Evolutionary conservation across 129 eudicot species (phyloP).

Genomic region (Logfia minima): DNA sequence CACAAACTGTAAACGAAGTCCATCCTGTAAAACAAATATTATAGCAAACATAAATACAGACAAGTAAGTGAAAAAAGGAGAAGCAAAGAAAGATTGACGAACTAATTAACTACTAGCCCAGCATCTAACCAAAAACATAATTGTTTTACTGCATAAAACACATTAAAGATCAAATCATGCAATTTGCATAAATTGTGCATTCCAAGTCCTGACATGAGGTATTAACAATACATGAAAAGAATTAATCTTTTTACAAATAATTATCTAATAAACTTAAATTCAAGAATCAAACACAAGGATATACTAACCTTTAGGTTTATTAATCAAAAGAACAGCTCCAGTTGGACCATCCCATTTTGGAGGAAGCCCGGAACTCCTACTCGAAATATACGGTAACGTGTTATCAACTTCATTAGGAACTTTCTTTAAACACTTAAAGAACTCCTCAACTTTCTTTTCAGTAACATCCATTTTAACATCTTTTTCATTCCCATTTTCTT

Average conservation of each 20-base stretch:
- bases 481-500: slow-evolving; percentile 36
- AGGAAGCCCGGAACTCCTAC: slow-evolving; percentile 83
- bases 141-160: not conserved
- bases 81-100: not conserved
- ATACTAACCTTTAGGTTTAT: slow-evolving; percentile 84
- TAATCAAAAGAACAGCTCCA: slow-evolving; percentile 82
- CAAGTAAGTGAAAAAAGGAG: not conserved
- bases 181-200: slow-evolving; percentile 9
- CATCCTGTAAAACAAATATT: slow-evolving; percentile 60
- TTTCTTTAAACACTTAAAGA: slow-evolving; percentile 93
- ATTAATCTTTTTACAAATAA: not conserved
- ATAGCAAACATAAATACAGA: not conserved
- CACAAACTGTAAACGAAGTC: slow-evolving; percentile 99
- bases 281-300: slow-evolving; percentile 4
- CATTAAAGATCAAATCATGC: not conserved
- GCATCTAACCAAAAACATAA: not conserved
- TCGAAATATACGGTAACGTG: slow-evolving; percentile 62
- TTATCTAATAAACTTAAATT: slow-evolving; percentile 4
- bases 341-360: slow-evolving; percentile 77
- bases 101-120: not conserved
- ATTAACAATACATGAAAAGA: no score
- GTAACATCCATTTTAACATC: slow-evolving; percentile 60
- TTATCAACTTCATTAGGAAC: slow-evolving; percentile 55
- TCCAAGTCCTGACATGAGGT: not conserved
- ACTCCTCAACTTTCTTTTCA: slow-evolving; percentile 94